A percentile compares a stretch with the other conserved stretches of the same genome.
These are phyloP conservation scores for Malassezia furfur DNA, from an alignment of 1,284 basidiomycete species.

Conservation along the genomic window DNA sequence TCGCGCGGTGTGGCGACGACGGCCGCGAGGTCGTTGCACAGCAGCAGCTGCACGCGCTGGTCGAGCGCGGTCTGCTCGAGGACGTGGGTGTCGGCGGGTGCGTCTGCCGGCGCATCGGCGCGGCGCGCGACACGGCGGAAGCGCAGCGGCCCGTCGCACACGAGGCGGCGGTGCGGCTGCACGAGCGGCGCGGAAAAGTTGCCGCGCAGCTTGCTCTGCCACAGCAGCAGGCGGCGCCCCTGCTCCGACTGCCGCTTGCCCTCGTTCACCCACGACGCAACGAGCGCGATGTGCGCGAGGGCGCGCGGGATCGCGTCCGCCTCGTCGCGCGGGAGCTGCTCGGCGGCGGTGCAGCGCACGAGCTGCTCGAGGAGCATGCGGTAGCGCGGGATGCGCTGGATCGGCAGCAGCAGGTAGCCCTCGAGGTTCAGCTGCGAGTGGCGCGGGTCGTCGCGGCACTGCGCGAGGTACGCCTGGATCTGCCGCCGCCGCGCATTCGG, in stretches of 20 bases:
- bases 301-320: conserved; percentile 25
- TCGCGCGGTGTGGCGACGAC: conserved; percentile 63
- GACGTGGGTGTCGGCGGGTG: conserved; percentile 57
- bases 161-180: conserved; percentile 78
- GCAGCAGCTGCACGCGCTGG: conserved; percentile 51
- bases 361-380: conserved; percentile 58
- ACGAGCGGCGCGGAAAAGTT: conserved; percentile 90
- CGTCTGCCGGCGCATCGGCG: conserved; percentile 29
- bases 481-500: neutral
- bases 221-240: conserved; percentile 33
- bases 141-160: conserved; percentile 58
- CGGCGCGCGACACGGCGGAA: conserved; percentile 84
- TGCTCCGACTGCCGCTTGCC: conserved; percentile 50
- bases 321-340: conserved; percentile 20
- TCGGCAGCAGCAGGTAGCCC: conserved; percentile 82
- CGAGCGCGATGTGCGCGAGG: conserved; percentile 34
- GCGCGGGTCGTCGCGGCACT: conserved; percentile 54
- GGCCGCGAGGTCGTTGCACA: conserved; percentile 86
- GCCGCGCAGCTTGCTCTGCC: conserved; percentile 83
- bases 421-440: conserved; percentile 96
- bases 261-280: conserved; percentile 45
- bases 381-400: conserved; percentile 93
- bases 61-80: conserved; percentile 54
- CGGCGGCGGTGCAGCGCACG: conserved; percentile 29
- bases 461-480: conserved; percentile 40